These are phyloP conservation scores for Colletotrichum sp. DNA, from an alignment of 2,329 filamentous ascomycete species.

Conservation along the genomic window DNA sequence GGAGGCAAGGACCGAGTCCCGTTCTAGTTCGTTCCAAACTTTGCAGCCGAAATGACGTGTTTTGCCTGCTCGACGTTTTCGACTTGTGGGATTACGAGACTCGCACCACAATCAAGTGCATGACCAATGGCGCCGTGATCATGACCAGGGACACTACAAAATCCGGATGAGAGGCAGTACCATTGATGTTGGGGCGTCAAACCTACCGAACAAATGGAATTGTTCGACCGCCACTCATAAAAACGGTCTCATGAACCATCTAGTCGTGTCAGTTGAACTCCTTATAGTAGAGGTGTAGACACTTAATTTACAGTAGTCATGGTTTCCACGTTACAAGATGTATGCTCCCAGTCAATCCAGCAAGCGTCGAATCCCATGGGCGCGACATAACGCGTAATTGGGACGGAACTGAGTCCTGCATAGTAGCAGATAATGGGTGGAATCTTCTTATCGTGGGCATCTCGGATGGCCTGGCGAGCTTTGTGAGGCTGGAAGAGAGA, in stretches of 20 bases:
- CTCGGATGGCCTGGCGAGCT: constrained; percentile 47
- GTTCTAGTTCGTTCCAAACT: constrained; percentile 43
- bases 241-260: constrained; percentile 51
- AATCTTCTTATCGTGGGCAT: constrained; percentile 50
- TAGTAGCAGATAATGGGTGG: constrained; percentile 46
- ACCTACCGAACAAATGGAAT: constrained; percentile 45
- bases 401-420: constrained; percentile 41
- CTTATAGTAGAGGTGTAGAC: background rate
- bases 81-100: constrained; percentile 50
- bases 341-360: constrained; percentile 55
- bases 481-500: constrained; percentile 52
- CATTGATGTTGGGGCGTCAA: background rate
- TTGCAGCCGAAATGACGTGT: constrained; percentile 45
- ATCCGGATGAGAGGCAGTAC: background rate
- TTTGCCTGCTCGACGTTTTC: constrained; percentile 51
- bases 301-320: constrained; percentile 40
- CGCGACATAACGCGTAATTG: constrained; percentile 44
- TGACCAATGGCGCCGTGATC: constrained; percentile 52
- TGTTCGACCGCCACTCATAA: constrained; percentile 48
- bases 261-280: background rate
- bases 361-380: constrained; percentile 47
- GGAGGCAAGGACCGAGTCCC: constrained; percentile 52
- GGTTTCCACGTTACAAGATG: constrained; percentile 48
- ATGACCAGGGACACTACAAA: constrained; percentile 43
- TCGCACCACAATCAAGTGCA: constrained; percentile 53